These are phyloP conservation scores for Cadophora sp. DNA, from an alignment of 2,329 filamentous ascomycete genomes.

Conservation along the genomic window DNA sequence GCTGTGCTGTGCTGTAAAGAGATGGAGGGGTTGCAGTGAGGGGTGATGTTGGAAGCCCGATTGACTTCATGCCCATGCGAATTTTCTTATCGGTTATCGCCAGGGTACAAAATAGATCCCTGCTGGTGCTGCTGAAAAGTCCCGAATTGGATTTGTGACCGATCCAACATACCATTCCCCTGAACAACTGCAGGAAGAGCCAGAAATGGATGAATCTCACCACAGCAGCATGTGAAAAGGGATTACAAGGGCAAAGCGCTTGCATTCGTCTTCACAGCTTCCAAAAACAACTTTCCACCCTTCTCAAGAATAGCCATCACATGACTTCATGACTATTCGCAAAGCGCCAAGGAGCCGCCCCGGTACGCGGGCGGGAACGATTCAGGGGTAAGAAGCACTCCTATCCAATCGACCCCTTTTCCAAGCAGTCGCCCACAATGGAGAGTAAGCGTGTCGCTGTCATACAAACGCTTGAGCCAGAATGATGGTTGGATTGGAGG, in stretches of 20 bases:
- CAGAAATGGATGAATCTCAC: not conserved
- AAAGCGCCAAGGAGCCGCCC: conserved; percentile 14
- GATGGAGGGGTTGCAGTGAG: not conserved
- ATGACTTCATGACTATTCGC: not conserved
- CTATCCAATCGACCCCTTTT: conserved; percentile 28
- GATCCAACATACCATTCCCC: not conserved
- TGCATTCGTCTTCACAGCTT: not conserved
- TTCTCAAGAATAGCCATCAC: conserved; percentile 11
- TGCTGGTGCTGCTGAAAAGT: conserved; percentile 5
- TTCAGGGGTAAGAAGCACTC: conserved; percentile 23
- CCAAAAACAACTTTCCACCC: not conserved
- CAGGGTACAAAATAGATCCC: not conserved
- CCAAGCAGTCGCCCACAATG: not conserved
- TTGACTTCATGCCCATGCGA: not conserved
- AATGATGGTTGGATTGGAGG: conserved; percentile 16
- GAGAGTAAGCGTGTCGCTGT: conserved; percentile 28
- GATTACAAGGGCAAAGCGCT: not conserved
- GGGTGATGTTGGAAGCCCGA: conserved; percentile 9
- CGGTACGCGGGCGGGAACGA: not conserved
- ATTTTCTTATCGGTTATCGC: conserved; percentile 27
- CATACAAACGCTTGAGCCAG: not conserved
- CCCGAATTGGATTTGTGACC: not conserved
- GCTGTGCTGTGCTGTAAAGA: not conserved
- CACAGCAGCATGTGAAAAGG: not conserved
- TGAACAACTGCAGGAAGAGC: not conserved